A percentile compares a stretch with the other conserved stretches of the same genome.
These are phyloP conservation scores for Trichaptum fuscoviolaceum DNA, from an alignment of 768 basidiomycete genomes.

Conservation along the genomic window DNA sequence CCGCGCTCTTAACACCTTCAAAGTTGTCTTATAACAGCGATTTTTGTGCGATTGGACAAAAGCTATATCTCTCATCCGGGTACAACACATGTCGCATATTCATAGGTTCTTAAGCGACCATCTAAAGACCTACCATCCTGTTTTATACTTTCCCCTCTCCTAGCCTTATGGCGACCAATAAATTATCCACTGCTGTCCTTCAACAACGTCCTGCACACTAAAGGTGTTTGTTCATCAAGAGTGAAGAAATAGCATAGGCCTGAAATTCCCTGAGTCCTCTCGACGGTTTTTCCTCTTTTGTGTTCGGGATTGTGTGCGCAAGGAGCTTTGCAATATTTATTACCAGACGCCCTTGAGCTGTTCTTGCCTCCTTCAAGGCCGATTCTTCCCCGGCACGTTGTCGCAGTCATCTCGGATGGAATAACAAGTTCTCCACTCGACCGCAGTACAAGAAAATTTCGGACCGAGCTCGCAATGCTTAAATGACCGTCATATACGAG, in stretches of 20 bases:
- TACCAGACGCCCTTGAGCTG: no score
- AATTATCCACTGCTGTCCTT: not conserved
- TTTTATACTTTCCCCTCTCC: not conserved
- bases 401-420: not conserved
- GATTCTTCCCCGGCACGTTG: not conserved
- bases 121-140: not conserved
- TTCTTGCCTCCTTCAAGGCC: not conserved
- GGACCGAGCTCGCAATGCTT: not conserved
- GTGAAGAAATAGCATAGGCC: not conserved
- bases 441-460: not conserved
- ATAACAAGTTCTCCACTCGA: not conserved
- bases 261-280: not conserved
- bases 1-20: conserved; percentile 51
- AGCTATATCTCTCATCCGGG: no score
- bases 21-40: conserved; percentile 39
- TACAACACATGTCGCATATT: no score
- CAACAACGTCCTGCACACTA: not conserved
- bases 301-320: not conserved
- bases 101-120: no score
- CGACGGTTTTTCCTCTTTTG: not conserved
- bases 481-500: not conserved
- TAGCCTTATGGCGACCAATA: not conserved
- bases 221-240: not conserved
- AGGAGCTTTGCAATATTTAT: no score
- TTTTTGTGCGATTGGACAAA: not conserved